Conservation (phyloP, 768 basidiomycete genomes). For the Gymnopilus junonius region DNA sequence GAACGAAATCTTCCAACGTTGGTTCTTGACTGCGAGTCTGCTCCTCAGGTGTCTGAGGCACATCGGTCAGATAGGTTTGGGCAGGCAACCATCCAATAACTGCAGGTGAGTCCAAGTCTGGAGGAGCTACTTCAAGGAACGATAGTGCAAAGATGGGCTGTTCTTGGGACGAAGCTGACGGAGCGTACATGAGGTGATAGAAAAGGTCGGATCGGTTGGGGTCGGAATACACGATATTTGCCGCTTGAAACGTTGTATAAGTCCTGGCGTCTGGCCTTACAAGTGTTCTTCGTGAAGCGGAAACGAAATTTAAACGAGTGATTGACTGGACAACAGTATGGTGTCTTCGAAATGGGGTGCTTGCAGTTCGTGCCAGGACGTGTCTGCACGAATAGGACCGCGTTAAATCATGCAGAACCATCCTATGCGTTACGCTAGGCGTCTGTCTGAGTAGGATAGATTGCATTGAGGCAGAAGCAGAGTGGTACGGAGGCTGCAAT, state of each 20-base stretch:
- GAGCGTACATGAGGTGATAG: constrained; percentile 66
- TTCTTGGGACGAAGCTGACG: constrained; percentile 48
- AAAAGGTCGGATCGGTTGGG: constrained; percentile 68
- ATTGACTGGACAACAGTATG: neutral
- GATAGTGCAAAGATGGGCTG: constrained; percentile 67
- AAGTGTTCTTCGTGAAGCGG: neutral
- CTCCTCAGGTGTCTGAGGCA: constrained; percentile 4
- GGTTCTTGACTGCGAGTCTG: constrained; percentile 16
- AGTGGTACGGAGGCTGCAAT: neutral
- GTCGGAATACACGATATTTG: constrained; percentile 44
- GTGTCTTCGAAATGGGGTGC: neutral
- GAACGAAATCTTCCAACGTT: constrained; percentile 69
- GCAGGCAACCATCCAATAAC: constrained; percentile 79
- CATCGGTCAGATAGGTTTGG: constrained; percentile 24
- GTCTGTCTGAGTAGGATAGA: neutral
- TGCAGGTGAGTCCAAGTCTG: constrained; percentile 47
- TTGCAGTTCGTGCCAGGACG: neutral
- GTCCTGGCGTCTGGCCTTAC: neutral
- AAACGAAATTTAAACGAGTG: neutral
- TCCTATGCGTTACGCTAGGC: neutral
- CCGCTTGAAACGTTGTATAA: constrained; percentile 27
- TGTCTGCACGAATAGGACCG: neutral
- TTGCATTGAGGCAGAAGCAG: neutral
- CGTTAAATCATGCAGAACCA: neutral
- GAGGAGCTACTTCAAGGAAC: constrained; percentile 55